Conservation (phyloP, 2,329 filamentous ascomycete species). For the Xylaria sp. region DNA sequence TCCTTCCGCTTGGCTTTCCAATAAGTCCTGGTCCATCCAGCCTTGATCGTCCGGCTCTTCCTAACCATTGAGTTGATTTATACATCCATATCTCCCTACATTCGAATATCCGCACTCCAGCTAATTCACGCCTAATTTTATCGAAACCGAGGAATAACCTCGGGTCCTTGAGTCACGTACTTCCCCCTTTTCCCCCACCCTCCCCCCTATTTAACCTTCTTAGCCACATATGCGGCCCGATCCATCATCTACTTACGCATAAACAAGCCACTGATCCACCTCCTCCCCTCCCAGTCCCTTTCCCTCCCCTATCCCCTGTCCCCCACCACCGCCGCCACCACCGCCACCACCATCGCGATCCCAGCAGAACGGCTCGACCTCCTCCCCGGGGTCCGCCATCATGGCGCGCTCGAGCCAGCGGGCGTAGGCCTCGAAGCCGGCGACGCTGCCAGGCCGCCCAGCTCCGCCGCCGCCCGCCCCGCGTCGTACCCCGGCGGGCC, state of each 20-base stretch:
- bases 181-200: no score
- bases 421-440: slow-evolving; percentile 47
- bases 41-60: background rate
- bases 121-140: no score
- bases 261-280: background rate
- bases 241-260: no score
- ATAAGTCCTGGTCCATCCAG: background rate
- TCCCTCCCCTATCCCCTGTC: background rate
- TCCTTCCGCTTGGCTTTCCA: background rate
- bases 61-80: no score
- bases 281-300: background rate
- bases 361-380: slow-evolving; percentile 21
- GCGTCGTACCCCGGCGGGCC: slow-evolving; percentile 40
- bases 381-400: slow-evolving; percentile 29
- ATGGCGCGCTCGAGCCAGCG: slow-evolving; percentile 45
- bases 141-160: no score
- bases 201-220: no score
- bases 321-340: background rate
- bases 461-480: slow-evolving; percentile 36
- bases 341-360: slow-evolving; percentile 2
- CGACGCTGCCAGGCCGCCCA: slow-evolving; percentile 44
- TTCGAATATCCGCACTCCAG: no score
- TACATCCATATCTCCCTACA: background rate
- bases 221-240: no score
- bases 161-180: no score